Evolutionary conservation across 2,329 filamentous ascomycete species (phyloP), one percentile per base, ranked within the genome.

Genomic region (Penicillium thymicola): DNA sequence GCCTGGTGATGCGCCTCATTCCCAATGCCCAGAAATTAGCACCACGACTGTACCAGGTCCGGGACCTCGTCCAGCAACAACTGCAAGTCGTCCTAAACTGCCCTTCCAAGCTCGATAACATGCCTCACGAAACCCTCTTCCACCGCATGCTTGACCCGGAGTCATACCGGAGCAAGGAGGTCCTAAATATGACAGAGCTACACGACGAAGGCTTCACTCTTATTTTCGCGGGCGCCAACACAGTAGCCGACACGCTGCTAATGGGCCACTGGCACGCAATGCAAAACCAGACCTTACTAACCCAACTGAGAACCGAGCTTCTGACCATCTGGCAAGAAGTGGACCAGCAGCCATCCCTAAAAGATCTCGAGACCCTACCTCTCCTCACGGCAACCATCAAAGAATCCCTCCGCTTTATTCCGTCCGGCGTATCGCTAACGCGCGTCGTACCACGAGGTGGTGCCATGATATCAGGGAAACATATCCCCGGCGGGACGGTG

Each of bases 121-220:
- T 49, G 3, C 46, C 34, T 3, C 46, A 49, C 5, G 25, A 49
- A n/a, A 49, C 46, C 8, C 34, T 49, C 11, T 49, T 49, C 8
- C 46, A 49, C 34, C 46, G 46, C 1, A 49, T 49, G 46, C 46
- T 40, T 5, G 34, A 49, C n/a, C 34, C 46, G 16, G 34, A 49
- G 16, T 37, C 34, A 16, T 49, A 49, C n/a, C 34, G 34, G n/a
- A 49, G 46, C n/a, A 49, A 49, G 13, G n/a, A 49, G 16, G 50
- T 57, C 14, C 38, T 52, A 0, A 44, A 54, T 34, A 14, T 57
- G 28, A 49, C 50, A 37, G 55, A 52, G 5, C 43, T 57, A 10
- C 55, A 57, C 10, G 55, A 57, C 25, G 55, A 57, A 47, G 55
- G 55, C 6, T 57, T 57, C 51, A 57, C 55, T 3, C 51, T 57